Evolutionary conservation across 1,139 yeast genomes (phyloP).

Genomic region (Sugiyamaella grinbergsii): DNA sequence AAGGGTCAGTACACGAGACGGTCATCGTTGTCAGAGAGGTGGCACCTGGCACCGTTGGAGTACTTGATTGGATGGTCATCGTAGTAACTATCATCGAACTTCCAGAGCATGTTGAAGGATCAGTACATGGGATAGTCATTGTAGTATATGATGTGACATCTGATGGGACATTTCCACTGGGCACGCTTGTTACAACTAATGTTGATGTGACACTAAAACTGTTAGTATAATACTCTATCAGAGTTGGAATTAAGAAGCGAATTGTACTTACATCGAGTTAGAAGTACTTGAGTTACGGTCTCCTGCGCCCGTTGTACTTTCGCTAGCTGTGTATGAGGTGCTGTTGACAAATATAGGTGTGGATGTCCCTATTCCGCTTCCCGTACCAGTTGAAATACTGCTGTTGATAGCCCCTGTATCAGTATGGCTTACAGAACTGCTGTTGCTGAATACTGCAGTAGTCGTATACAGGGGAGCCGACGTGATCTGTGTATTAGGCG

Average conservation of each 20-base stretch:
- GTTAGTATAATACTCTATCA: too few species aligned
- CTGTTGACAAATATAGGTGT: too few species aligned
- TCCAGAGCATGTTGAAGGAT: constrained; percentile 14
- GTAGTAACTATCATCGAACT: constrained; percentile 15
- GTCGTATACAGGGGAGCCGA: neutral
- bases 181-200: neutral
- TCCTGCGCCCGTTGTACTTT: too few species aligned
- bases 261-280: too few species aligned
- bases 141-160: neutral
- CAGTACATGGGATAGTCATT: constrained; percentile 14
- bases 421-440: too few species aligned
- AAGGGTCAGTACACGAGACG: constrained; percentile 19
- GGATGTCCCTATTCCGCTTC: too few species aligned
- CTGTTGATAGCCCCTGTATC: too few species aligned
- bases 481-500: neutral
- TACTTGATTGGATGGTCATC: constrained; percentile 4
- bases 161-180: neutral
- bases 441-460: neutral
- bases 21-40: constrained; percentile 10
- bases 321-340: too few species aligned
- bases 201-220: constrained; percentile 7
- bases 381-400: neutral
- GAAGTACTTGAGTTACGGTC: too few species aligned
- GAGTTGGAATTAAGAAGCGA: too few species aligned
- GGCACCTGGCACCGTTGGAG: neutral